Evolutionary conservation across 192 early-diverging fungal species (phyloP).

Genomic region (Physocladia obscura): DNA sequence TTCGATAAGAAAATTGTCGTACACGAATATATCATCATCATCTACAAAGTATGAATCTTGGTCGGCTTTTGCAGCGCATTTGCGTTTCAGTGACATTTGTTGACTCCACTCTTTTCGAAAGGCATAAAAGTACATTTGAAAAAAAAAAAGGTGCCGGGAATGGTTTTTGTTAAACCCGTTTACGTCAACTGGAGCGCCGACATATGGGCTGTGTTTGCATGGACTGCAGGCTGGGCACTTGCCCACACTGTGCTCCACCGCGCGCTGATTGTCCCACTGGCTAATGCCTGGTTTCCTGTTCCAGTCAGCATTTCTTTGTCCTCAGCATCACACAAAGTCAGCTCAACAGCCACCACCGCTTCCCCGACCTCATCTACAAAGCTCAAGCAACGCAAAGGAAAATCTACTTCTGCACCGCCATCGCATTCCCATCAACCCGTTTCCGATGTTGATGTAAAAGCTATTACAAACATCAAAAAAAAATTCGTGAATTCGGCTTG

Average conservation of each 20-base stretch:
- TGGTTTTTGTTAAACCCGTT: not conserved
- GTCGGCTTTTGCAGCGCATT: too few relatives aligned
- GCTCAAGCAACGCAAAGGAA: conserved; percentile 11
- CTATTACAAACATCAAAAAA: not conserved
- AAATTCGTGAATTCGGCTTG: conserved; percentile 19
- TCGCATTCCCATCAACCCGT: too few relatives aligned
- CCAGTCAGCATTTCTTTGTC: not conserved
- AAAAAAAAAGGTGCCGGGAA: not conserved
- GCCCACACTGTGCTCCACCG: conserved; percentile 16
- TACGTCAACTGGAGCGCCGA: conserved; percentile 26
- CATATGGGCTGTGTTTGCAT: conserved; percentile 11
- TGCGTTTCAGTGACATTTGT: too few relatives aligned
- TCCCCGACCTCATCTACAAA: not conserved
- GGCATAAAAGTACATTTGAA: not conserved
- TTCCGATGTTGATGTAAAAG: not conserved
- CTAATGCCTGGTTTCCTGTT: not conserved
- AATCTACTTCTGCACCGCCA: not conserved
- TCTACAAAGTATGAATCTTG: too few relatives aligned
- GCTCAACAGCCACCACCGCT: not conserved
- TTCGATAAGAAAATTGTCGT: too few relatives aligned
- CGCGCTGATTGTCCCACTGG: conserved; percentile 4
- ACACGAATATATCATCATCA: too few relatives aligned
- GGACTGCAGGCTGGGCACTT: conserved; percentile 30
- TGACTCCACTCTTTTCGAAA: too few relatives aligned
- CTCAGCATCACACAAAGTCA: not conserved